phyloP scores from a whole-genome alignment of 108 stramenopile genomes.

The Discostella stelligeroides region DNA sequence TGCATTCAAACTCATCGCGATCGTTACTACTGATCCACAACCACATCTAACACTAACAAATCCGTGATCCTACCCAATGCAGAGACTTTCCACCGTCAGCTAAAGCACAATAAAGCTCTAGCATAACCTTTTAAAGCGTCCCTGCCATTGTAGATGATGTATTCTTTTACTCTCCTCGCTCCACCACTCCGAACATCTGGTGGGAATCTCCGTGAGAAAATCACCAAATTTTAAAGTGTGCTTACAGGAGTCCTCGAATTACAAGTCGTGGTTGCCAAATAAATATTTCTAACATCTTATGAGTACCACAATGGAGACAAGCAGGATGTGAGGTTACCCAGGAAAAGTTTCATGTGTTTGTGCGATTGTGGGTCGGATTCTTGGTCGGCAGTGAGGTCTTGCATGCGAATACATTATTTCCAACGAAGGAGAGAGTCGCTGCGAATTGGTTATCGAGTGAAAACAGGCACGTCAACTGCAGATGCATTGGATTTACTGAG shows the following conservation, averaged over 20 bases:
- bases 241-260: conserved; percentile 62
- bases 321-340: conserved; percentile 18
- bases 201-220: conserved; percentile 50
- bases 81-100: conserved; percentile 8
- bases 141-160: conserved; percentile 13
- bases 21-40: too few species aligned
- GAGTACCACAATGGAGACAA: conserved; percentile 6
- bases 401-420: conserved; percentile 57
- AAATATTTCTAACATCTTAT: conserved; percentile 38
- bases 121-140: not conserved
- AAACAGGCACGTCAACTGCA: conserved; percentile 45
- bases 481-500: conserved; percentile 53
- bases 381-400: too few species aligned
- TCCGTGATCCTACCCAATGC: not conserved
- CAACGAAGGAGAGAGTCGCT: conserved; percentile 23
- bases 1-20: too few species aligned
- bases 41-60: too few species aligned
- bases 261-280: conserved; percentile 48
- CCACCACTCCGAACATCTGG: conserved; percentile 44
- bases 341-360: too few species aligned
- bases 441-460: not conserved
- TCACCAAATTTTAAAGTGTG: conserved; percentile 57
- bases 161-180: conserved; percentile 17
- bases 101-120: not conserved
- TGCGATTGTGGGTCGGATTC: conserved; percentile 63